Evolutionary conservation across 1,139 yeast genomes (phyloP).

Genomic region (Debaryomyces robertsiae): DNA sequence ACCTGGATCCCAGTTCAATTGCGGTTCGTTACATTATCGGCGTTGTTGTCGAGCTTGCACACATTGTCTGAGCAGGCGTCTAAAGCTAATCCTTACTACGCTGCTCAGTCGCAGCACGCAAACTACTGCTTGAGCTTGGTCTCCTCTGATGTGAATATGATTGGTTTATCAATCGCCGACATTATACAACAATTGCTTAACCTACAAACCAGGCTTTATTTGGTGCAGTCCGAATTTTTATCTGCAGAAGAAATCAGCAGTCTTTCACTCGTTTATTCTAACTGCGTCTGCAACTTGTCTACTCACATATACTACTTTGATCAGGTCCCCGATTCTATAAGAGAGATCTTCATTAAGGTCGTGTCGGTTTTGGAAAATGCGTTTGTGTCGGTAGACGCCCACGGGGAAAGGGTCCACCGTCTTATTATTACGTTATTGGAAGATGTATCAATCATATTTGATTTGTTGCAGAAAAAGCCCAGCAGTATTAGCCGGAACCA

Average conservation of each 20-base stretch:
- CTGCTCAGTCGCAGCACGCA: conserved; percentile 52
- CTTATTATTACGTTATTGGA: conserved; percentile 35
- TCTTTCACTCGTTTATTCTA: conserved; percentile 37
- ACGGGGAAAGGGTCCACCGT: conserved; percentile 23
- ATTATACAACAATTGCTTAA: conserved; percentile 63
- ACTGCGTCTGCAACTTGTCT: conserved; percentile 63
- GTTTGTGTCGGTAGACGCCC: conserved; percentile 18
- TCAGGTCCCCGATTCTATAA: conserved; percentile 75
- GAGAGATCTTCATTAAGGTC: conserved; percentile 51
- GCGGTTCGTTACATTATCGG: conserved; percentile 65
- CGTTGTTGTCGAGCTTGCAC: conserved; percentile 39
- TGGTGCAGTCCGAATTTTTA: conserved; percentile 27
- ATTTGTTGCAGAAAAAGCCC: conserved; percentile 30
- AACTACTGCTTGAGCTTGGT: conserved; percentile 64
- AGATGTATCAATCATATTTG: conserved; percentile 37
- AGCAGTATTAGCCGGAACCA: conserved; percentile 43
- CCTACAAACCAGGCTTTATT: conserved; percentile 55
- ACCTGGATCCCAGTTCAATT: conserved; percentile 88
- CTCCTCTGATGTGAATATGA: conserved; percentile 79
- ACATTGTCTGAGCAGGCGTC: conserved; percentile 24
- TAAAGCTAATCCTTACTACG: conserved; percentile 26
- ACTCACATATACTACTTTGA: conserved; percentile 77
- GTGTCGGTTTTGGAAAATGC: conserved; percentile 34
- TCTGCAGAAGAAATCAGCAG: conserved; percentile 25
- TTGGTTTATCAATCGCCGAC: conserved; percentile 89